Base-by-base conservation (phyloP, 1,139 yeast species). In the Nakaseomyces bracarensis region DNA sequence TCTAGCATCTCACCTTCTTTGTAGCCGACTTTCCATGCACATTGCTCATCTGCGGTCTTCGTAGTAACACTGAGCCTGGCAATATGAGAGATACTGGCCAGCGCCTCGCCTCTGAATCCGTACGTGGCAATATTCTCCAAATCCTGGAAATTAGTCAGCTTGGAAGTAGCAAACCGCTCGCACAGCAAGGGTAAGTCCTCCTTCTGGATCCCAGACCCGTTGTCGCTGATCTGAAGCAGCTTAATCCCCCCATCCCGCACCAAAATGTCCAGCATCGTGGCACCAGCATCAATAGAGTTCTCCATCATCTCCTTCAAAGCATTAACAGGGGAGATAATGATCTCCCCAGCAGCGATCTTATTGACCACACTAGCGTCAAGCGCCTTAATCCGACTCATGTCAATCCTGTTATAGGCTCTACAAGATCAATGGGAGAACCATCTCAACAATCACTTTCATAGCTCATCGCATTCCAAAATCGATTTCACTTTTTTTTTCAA, bases 271-370 rank as follows among this genome's bases (percentile, higher is more conserved):
- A 89, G 70, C n/a, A 66, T 57, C 1, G 76, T 65, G 10, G 93
- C 74, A 0, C 72, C 70, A 0, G 96, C 89, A 59, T 87, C 96
- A 1, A 86, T 66, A 11, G 89, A 70, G 64, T 87, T 87, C 57
- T 84, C 93, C 39, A 89, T 60, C 58, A 89, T 65, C 55, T 85
- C 95, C 50, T 79, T 76, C 18, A 85, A 62, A 0, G 85, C 94
- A 45, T 91, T 91, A 2, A 93, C 84, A 0, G 98, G 98, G 6
- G 89, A 93, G 27, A 89, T 74, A 46, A 93, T 85, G 64, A 93
- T 86, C 65, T 93, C 98, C 0, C 98, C 98, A 1, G 99, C 98
- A 0, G 99, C 98, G 22, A 93, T 91, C 46, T 82, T 74, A 60
- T 86, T 89, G 41, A 93, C 84, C 26, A 89, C 97, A 3, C 52